Evolutionary conservation across 208 protist genomes (phyloP), one percentile per base, ranked within the genome.

Genomic region (Crithidia brevicula): DNA sequence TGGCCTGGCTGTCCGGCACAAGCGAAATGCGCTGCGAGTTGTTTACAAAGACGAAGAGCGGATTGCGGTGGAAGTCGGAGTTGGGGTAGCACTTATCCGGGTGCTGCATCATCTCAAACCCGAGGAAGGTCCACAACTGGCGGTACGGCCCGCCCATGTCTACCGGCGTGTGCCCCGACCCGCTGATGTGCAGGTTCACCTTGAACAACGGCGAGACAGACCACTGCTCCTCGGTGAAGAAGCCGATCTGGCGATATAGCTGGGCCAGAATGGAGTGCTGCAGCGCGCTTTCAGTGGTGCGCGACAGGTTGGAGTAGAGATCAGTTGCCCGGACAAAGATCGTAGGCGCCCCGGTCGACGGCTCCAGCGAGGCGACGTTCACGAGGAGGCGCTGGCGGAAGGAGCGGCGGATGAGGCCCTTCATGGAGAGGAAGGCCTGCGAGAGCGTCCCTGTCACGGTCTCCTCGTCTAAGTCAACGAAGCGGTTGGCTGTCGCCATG

Each of bases 131-230:
- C 90, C 92, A 97, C 58, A 94, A 70, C 66, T 97, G 92, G 27
- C 88, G 85, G 53, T 97, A 97, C 50, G 92, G 92, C 6, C 92
- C 92, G 27, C 92, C 92, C 67, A 93, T 84, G 77, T 97, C 92
- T 6, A 91, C 82, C 9, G 92, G 92, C 11, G 88, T 76, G 73
- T 95, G 89, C 10, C 85, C 80, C 22, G 76, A 89, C 22, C 73
- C 77, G 72, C 81, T 86, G 34, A 93, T 90, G 73, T 93, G 86
- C 43, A 95, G 80, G 50, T 94, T 73, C 10, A 94, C 92, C 52
- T 91, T 86, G 67, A 97, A 95, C 36, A 97, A 73, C 51, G 92
- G 92, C 42, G 68, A 75, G 46, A 83, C 63, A 25, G 43, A 36
- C 81, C 85, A 88, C 53, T 94, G 85, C 57, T 77, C 73, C 18